These are phyloP conservation scores for Cyclotella sp. DNA, from an alignment of 108 stramenopile genomes.

Conservation along the genomic window DNA sequence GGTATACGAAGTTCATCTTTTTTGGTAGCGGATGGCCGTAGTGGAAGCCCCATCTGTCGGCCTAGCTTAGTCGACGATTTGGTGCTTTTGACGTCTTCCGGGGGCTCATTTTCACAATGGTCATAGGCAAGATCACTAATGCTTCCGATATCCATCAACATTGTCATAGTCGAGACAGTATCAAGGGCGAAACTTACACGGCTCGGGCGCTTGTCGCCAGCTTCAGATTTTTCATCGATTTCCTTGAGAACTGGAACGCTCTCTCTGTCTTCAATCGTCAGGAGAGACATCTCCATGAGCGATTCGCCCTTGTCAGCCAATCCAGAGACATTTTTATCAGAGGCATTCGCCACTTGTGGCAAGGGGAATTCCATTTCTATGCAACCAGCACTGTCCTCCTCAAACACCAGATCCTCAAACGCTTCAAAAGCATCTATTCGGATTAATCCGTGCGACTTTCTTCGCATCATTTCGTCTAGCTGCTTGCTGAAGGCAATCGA, in stretches of 20 bases:
- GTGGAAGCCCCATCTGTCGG: slow-evolving; percentile 33
- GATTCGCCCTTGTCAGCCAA: slow-evolving; percentile 12
- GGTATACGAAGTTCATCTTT: slow-evolving; percentile 11
- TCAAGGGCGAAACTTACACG: slow-evolving; percentile 13
- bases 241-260: not conserved
- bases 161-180: not conserved
- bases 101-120: not conserved
- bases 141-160: not conserved
- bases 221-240: not conserved
- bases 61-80: not conserved
- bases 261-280: slow-evolving; percentile 19
- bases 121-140: slow-evolving; percentile 1
- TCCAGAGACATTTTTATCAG: not conserved
- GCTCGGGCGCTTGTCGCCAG: not conserved
- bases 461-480: too few relatives aligned
- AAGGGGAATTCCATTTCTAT: not conserved
- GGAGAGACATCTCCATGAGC: slow-evolving; percentile 44
- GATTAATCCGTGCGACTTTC: too few relatives aligned
- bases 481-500: too few relatives aligned
- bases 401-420: slow-evolving; percentile 42
- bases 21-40: slow-evolving; percentile 11
- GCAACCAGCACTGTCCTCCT: slow-evolving; percentile 30
- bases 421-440: not conserved
- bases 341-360: not conserved
- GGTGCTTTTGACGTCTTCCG: not conserved